Evolutionary conservation across 495 filamentous ascomycete species (phyloP).

Genomic region (Daldinia childiae): DNA sequence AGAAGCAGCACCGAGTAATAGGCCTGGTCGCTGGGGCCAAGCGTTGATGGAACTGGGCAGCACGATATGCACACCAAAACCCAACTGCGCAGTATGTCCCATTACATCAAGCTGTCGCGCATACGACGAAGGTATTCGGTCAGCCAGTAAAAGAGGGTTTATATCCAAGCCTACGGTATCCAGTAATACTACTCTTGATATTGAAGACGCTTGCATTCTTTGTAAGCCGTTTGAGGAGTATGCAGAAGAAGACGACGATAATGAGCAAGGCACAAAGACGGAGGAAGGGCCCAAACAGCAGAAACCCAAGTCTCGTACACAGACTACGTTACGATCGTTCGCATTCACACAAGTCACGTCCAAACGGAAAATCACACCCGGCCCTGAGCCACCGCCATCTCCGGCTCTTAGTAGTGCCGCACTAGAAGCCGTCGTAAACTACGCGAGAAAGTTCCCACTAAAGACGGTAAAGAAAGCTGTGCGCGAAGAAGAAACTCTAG

Average conservation of each 20-base stretch:
- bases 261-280: background rate
- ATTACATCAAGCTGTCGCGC: conserved; percentile 54
- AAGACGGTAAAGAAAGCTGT: conserved; percentile 52
- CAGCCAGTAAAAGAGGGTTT: conserved; percentile 38
- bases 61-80: conserved; percentile 59
- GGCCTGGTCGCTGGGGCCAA: conserved; percentile 58
- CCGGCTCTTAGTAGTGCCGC: conserved; percentile 21
- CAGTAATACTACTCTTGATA: conserved; percentile 35
- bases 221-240: conserved; percentile 50
- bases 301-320: conserved; percentile 27
- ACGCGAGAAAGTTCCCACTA: conserved; percentile 56
- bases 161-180: conserved; percentile 4
- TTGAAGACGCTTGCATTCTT: conserved; percentile 54
- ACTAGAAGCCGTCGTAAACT: conserved; percentile 45
- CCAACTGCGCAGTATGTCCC: conserved; percentile 54
- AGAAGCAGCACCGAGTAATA: conserved; percentile 39
- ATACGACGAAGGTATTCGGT: conserved; percentile 49
- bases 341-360: conserved; percentile 35
- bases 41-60: conserved; percentile 61
- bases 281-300: conserved; percentile 20
- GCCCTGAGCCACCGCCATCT: background rate
- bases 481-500: conserved; percentile 55
- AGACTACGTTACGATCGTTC: conserved; percentile 45
- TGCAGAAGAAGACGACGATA: conserved; percentile 20
- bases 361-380: background rate